Evolutionary conservation across 495 filamentous ascomycete species (phyloP), one percentile per base, ranked within the genome.

Genomic region (Hypoxylon lienhwacheense): DNA sequence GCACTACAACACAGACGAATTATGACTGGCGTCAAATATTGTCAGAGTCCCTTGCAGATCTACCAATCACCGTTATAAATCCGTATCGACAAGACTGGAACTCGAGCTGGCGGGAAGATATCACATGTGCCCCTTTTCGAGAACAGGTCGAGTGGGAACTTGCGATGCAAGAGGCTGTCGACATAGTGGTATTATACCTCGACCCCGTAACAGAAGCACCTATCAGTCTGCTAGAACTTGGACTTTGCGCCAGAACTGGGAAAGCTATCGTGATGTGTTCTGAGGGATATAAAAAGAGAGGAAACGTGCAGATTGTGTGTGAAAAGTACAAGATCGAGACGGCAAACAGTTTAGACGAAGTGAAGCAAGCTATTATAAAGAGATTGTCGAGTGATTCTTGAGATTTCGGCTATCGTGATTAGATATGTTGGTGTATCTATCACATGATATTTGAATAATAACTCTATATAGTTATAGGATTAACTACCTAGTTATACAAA

Each of bases 131-230:
- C 0, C 73, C 69, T 0, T 85, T 78, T 55, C 59, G 63, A 1
- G 63, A 76, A 51, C 83, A 85, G 62, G 79, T 82, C 0, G 67
- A 75, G 28, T 85, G 81, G 81, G 81, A 86, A 66, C 68, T 85
- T 7, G 70, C 79, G 14, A 79, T 71, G 63, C 73, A 79, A 47
- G 76, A 80, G 31, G 45, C 33, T 0, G 78, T 77, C 5, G 75
- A 81, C 47, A 43, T 84, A 12, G 69, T 85, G 5, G 77, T 77
- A 5, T 49, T 85, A 20, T 84, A 77, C 59, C 83, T 83, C 35
- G 74, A 80, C 26, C 67, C 71, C 0, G 62, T 41, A 6, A 75
- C 76, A 0, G 45, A 54, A 28, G 74, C 77, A 7, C 76, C 78
- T 1, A 68, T 83, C 6, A 78, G 70, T 28, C 53, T 83, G 56